A percentile compares a stretch with the other conserved stretches of the same genome.
These are phyloP conservation scores for Nakaseomyces kungkrabaensis DNA, from an alignment of 1,139 yeast genomes.

Conservation along the genomic window DNA sequence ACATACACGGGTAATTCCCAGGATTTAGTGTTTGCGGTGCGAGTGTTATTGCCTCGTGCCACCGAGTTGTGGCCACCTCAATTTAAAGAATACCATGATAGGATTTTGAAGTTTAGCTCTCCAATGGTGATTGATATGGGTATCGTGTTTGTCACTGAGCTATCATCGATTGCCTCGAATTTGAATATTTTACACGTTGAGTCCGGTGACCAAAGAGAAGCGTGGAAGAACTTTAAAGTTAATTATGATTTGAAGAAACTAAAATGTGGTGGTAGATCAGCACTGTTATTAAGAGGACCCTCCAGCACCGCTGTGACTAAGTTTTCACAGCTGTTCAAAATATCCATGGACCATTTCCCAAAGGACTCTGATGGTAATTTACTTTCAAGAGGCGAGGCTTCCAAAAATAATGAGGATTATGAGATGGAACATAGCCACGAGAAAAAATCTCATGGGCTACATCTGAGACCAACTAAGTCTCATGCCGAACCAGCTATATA, in stretches of 20 bases:
- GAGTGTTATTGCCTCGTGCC: constrained; percentile 50
- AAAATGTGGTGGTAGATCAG: constrained; percentile 79
- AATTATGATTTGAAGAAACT: constrained; percentile 69
- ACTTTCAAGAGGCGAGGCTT: background rate
- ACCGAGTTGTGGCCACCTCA: constrained; percentile 46
- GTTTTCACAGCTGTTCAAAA: constrained; percentile 64
- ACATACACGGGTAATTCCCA: constrained; percentile 74
- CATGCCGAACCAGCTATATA: constrained; percentile 1
- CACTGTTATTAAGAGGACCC: constrained; percentile 55
- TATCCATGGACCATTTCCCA: constrained; percentile 12
- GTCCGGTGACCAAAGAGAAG: constrained; percentile 46
- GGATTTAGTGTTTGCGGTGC: constrained; percentile 52
- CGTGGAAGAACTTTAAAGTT: constrained; percentile 50
- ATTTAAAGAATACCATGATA: constrained; percentile 54
- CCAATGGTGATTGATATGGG: constrained; percentile 46
- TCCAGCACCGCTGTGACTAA: constrained; percentile 75
- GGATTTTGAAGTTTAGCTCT: constrained; percentile 46
- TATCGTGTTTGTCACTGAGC: constrained; percentile 68
- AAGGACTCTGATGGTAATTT: constrained; percentile 1
- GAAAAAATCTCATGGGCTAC: background rate
- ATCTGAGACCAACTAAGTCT: background rate
- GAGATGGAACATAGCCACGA: constrained; percentile 1
- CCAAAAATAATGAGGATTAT: background rate
- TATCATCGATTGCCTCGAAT: constrained; percentile 70
- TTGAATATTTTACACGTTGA: constrained; percentile 63